Evolutionary conservation across 2,329 filamentous ascomycete genomes (phyloP), one percentile per base, ranked within the genome.

Genomic region (Podosphaera xanthii): DNA sequence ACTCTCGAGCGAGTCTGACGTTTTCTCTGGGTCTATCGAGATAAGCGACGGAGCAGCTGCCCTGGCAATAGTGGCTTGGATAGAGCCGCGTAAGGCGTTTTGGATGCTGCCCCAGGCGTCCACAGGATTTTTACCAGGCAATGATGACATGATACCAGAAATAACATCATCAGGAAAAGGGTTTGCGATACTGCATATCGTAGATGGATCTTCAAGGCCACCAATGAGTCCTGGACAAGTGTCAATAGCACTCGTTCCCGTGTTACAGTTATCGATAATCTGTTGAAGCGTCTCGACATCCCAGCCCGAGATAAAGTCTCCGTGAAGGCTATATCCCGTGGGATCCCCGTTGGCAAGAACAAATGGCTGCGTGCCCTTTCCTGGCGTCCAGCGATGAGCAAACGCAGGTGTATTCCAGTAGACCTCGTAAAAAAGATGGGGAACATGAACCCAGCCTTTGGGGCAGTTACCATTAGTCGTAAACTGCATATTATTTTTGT

Each of bases 231-330:
- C 74, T 4, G 76, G 74, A 72, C 83, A 87, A 63, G 76, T 73
- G 62, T 83, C 77, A 72, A 87, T 81, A 57, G 79, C 79, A 5
- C 67, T 63, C 60, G 76, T 76, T 56, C 79, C 77, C 53, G 77
- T 77, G 65, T 81, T 73, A 77, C 90, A 95, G 31, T 76, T 79
- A 58, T 90, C 72, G 64, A 92, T 76, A 35, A 87, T 87, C 34
- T 77, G 62, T 69, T 89, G 81, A 36, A 92, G 77, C 69, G 87
- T 81, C 4, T 75, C 72, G 3, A 72, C 67, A 3, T 89, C 78
- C 87, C 87, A 94, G 49, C 86, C 87, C 65, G 77, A 81, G 66
- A 89, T 80, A 71, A 91, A 90, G 68, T 94, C 87, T 54, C 76
- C 87, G 68, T 92, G 80, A 73, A 88, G 87, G 53, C 84, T 81